Evolutionary conservation across 129 eudicot species (phyloP).

Genomic region (Daucus carota): DNA sequence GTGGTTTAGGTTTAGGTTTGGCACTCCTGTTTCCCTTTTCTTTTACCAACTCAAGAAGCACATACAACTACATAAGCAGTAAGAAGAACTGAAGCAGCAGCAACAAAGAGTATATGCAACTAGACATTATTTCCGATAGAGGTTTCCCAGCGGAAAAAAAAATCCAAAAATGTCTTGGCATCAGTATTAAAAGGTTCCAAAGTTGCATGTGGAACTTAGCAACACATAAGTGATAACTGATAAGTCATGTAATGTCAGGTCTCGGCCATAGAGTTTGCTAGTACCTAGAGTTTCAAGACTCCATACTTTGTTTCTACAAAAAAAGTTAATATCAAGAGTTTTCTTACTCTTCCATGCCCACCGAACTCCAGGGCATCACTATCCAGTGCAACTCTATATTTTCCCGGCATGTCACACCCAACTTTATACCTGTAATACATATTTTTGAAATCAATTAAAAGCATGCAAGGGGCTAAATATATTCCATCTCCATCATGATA

Average conservation of each 20-base stretch:
- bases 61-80: not conserved
- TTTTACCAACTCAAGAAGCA: not conserved
- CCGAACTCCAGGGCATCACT: slow-evolving; percentile 95
- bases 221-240: too few species aligned
- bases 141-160: not conserved
- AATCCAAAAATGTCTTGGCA: not conserved
- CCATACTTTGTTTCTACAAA: not conserved
- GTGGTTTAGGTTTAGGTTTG: not conserved
- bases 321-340: not conserved
- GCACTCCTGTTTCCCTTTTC: not conserved
- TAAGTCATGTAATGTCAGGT: not conserved
- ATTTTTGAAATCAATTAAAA: not conserved
- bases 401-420: slow-evolving; percentile 97
- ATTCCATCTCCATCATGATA: not conserved
- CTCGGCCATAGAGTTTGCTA: not conserved
- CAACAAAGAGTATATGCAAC: not conserved
- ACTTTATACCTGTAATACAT: slow-evolving; percentile 69
- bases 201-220: too few species aligned
- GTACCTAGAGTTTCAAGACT: not conserved
- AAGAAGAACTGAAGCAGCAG: not conserved
- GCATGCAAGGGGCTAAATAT: not conserved
- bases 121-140: not conserved
- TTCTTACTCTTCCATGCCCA: slow-evolving; percentile 93
- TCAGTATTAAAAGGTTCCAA: not conserved
- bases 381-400: slow-evolving; percentile 88